A percentile compares a stretch with the other conserved stretches of the same genome.
Evolutionary conservation across 768 basidiomycete species (phyloP).

Genomic region (Collybia sordida): DNA sequence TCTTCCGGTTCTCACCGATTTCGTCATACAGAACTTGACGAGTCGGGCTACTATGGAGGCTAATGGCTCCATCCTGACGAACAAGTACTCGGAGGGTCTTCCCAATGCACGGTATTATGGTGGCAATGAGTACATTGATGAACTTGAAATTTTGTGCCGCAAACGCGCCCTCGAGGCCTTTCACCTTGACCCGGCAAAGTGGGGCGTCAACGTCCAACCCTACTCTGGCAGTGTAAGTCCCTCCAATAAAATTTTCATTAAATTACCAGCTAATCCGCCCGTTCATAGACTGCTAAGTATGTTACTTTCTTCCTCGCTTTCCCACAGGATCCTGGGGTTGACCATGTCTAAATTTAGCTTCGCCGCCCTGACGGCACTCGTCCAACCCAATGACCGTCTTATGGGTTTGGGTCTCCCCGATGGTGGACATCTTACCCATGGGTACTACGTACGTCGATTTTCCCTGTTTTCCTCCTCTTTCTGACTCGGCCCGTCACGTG

Average conservation of each 20-base stretch:
- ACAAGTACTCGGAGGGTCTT: conserved; percentile 99
- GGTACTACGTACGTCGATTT: conserved; percentile 76
- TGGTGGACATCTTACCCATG: conserved; percentile 96
- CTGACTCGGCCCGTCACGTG: conserved; percentile 8
- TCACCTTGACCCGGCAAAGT: conserved; percentile 87
- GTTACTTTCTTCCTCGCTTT: conserved; percentile 20
- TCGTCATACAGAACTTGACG: conserved; percentile 78
- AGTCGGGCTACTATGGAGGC: conserved; percentile 96
- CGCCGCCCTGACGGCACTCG: conserved; percentile 91
- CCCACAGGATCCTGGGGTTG: conserved; percentile 7
- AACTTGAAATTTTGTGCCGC: conserved; percentile 92
- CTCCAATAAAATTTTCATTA: conserved; percentile 11
- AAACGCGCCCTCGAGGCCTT: conserved; percentile 95
- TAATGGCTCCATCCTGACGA: conserved; percentile 97
- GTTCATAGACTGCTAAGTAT: conserved; percentile 81
- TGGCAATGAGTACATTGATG: conserved; percentile 97
- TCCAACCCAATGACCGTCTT: conserved; percentile 95
- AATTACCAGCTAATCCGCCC: conserved; percentile 2
- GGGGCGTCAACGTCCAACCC: conserved; percentile 99
- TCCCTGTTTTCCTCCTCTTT: conserved; percentile 1
- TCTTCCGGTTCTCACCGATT: neutral
- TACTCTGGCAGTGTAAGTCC: conserved; percentile 86
- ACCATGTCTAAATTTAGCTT: conserved; percentile 57
- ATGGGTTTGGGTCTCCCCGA: conserved; percentile 99
- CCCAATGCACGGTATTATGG: conserved; percentile 97